Conservation (phyloP, 441 rosid species). For the Brassica hybrid region DNA sequence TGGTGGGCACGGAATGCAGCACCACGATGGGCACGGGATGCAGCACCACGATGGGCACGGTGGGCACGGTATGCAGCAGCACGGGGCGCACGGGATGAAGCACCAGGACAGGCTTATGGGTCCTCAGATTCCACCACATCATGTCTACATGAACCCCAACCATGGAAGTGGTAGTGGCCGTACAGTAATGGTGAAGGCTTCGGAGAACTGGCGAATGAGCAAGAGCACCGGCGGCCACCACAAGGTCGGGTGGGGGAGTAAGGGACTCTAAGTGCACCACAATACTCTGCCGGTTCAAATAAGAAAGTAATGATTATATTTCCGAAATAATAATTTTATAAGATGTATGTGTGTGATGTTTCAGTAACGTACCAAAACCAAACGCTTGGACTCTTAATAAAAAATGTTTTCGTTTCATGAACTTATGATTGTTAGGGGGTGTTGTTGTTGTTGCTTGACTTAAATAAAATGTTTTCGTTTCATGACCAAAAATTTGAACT, state of each 20-base stretch:
- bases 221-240: conserved; percentile 14
- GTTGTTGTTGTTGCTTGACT: conserved; percentile 25
- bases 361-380: conserved; percentile 20
- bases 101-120: conserved; percentile 25
- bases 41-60: conserved; percentile 2
- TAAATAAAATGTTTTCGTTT: conserved; percentile 8
- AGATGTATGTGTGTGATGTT: conserved; percentile 26
- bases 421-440: conserved; percentile 10
- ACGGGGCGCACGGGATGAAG: conserved; percentile 20
- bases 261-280: conserved; percentile 32
- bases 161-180: conserved; percentile 6
- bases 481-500: background rate
- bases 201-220: conserved; percentile 19
- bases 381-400: conserved; percentile 2
- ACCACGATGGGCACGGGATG: background rate
- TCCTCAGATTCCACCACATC: conserved; percentile 31
- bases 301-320: conserved; percentile 25
- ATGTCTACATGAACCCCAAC: conserved; percentile 19
- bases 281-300: conserved; percentile 11
- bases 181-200: conserved; percentile 17
- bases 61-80: conserved; percentile 5
- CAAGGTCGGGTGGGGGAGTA: conserved; percentile 31
- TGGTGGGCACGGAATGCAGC: background rate
- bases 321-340: conserved; percentile 8
- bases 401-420: conserved; percentile 11